Base-by-base conservation (phyloP, 257 asterid species). In the Paraleonurus japonicus region DNA sequence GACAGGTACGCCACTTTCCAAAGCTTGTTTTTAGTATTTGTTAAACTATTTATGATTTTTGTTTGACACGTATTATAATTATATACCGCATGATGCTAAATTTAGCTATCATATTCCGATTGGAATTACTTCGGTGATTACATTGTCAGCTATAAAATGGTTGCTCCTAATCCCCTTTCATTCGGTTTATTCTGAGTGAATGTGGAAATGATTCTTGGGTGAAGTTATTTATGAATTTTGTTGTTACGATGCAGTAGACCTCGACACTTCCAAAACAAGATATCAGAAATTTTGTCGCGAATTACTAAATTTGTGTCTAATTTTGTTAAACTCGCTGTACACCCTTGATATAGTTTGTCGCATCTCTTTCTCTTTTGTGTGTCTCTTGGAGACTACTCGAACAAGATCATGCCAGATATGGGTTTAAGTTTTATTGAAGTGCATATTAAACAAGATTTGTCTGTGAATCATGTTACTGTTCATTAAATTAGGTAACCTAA, bases 1-100 rank as follows among this genome's bases (percentile, higher is more conserved):
- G 99, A 77, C 99, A 92, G 99, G 99, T 94, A 76, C 17, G 61
- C 22, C 23, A 30, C 62, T 26, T 65, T n/a, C 61, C 10, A 27
- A 51, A 66, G 68, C 61, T 73, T 62, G 76, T 10, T 11, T 30
- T 35, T 74, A 15, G n/a, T 26, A 30, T n/a, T 60, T 24, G 43
- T 28, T 53, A 1, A 1, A 20, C 65, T 23, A 32, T 20, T 67
- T 26, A 26, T 69, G 76, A 32, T 16, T 41, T 48, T 69, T 61
- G 7, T 61, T n/a, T 19, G 66, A 33, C 15, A 9, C 33, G 76
- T 37, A 22, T 45, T 61, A 16, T 3, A 6, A 9, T 53, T 33
- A 67, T 50, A 47, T 61, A n/a, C 39, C n/a, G 7, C 33, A 19
- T 54, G 66, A 37, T 73, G 78, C 62, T 66, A 17, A 65, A 23